phyloP scores from a whole-genome alignment of 2,329 filamentous ascomycete genomes.

The Claviceps citrina region DNA sequence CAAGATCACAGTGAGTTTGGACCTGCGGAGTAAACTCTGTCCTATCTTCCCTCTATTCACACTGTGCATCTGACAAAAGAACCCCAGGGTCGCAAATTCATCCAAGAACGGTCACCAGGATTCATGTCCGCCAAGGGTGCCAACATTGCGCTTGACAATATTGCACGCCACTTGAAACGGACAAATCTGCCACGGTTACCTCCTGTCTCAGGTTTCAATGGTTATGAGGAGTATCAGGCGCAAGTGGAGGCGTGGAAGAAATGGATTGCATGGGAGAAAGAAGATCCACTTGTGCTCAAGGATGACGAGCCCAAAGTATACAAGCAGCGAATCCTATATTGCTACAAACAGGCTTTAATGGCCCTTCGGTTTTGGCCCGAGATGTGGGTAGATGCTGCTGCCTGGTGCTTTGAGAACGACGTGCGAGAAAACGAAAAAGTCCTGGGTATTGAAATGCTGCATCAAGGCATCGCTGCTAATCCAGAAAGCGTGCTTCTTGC shows the following conservation, averaged over 20 bases:
- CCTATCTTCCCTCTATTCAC: background rate
- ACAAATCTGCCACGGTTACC: constrained; percentile 69
- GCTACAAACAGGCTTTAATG: constrained; percentile 89
- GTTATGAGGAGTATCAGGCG: constrained; percentile 65
- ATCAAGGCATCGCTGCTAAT: constrained; percentile 73
- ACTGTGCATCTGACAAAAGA: background rate
- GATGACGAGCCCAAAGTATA: constrained; percentile 63
- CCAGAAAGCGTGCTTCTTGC: constrained; percentile 85
- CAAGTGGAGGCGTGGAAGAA: constrained; percentile 83
- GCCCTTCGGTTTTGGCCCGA: constrained; percentile 87
- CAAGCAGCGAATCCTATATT: constrained; percentile 68
- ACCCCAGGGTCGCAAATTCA: constrained; percentile 72
- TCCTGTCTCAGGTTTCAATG: constrained; percentile 72
- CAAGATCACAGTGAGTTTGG: constrained; percentile 62
- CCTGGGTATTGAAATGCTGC: constrained; percentile 58
- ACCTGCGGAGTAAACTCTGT: background rate
- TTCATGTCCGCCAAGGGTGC: constrained; percentile 95
- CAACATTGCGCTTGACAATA: constrained; percentile 78
- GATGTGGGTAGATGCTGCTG: constrained; percentile 87
- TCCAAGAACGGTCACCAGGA: constrained; percentile 79
- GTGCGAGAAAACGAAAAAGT: constrained; percentile 45
- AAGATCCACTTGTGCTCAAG: constrained; percentile 75
- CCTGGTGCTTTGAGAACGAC: constrained; percentile 76
- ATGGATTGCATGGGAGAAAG: constrained; percentile 93
- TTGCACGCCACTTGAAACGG: constrained; percentile 60